A percentile compares a stretch with the other conserved stretches of the same genome.
phyloP scores from a whole-genome alignment of 495 filamentous ascomycete genomes.

The Clohesyomyces aquaticus region DNA sequence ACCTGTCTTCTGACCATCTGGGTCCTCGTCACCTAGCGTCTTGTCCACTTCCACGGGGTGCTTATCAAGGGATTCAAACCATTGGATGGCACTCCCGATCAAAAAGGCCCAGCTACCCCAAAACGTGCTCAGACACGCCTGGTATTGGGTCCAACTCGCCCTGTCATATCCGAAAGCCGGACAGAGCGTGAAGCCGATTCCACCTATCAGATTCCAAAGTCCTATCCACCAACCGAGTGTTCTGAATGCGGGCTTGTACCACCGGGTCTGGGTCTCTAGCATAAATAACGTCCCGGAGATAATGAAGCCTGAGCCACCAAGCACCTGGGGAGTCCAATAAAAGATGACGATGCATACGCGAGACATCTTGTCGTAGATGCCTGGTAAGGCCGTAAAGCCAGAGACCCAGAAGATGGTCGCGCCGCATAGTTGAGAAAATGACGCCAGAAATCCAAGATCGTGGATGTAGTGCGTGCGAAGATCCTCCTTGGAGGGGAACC shows the following conservation, averaged over 20 bases:
- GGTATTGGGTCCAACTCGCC: slow-evolving; percentile 58
- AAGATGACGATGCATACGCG: slow-evolving; percentile 57
- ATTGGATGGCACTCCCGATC: slow-evolving; percentile 66
- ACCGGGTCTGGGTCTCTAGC: slow-evolving; percentile 69
- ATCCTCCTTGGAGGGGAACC: slow-evolving; percentile 63
- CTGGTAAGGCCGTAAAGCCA: slow-evolving; percentile 66
- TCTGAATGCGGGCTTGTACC: slow-evolving; percentile 63
- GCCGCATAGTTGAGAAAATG: slow-evolving; percentile 61
- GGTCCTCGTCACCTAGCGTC: not conserved
- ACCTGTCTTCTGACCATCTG: not conserved
- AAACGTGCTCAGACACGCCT: slow-evolving; percentile 63
- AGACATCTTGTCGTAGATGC: slow-evolving; percentile 56
- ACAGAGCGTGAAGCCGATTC: slow-evolving; percentile 70
- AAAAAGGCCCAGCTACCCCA: slow-evolving; percentile 73
- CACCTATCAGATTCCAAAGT: slow-evolving; percentile 62
- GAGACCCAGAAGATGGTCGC: slow-evolving; percentile 72
- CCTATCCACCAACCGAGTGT: slow-evolving; percentile 68
- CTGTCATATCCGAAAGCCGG: slow-evolving; percentile 61
- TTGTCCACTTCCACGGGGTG: slow-evolving; percentile 56
- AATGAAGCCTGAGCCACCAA: slow-evolving; percentile 68
- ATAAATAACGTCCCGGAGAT: slow-evolving; percentile 64
- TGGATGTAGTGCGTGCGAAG: slow-evolving; percentile 65
- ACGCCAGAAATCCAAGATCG: slow-evolving; percentile 72
- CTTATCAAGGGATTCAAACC: slow-evolving; percentile 67
- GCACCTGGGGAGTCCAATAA: slow-evolving; percentile 71